These are phyloP conservation scores for Ophiocytium majus DNA, from an alignment of 352 stramenopile species.

Conservation along the genomic window DNA sequence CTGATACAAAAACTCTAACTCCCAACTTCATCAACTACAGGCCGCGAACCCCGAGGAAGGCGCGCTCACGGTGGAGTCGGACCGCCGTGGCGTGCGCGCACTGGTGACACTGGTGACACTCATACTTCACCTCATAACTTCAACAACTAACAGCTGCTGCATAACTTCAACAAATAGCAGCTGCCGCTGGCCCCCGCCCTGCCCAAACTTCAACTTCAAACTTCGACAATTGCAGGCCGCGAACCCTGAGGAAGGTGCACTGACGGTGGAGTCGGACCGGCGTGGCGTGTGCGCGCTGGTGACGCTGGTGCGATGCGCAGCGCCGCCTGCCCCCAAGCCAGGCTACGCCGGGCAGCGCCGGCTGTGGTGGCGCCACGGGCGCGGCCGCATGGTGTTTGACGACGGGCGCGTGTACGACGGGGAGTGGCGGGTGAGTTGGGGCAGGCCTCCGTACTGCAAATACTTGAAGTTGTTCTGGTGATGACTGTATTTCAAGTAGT, in stretches of 20 bases:
- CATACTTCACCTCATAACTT: no score
- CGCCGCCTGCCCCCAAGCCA: slow-evolving; percentile 17
- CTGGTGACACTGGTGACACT: slow-evolving; percentile 9
- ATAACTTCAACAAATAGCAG: no score
- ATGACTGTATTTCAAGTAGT: no score
- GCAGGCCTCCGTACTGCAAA: no score
- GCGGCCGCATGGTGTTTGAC: slow-evolving; percentile 48
- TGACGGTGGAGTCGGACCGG: slow-evolving; percentile 22
- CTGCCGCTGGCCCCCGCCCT: no score
- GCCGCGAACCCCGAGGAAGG: slow-evolving; percentile 23
- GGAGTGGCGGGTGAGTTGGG: slow-evolving; percentile 43
- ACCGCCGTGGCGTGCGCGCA: not conserved
- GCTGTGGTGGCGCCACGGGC: slow-evolving; percentile 45
- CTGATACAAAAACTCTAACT: not conserved
- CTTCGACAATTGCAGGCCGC: not conserved
- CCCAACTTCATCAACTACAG: not conserved
- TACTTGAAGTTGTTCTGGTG: no score
- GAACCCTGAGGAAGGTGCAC: slow-evolving; percentile 21
- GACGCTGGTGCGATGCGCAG: slow-evolving; percentile 16
- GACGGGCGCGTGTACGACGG: slow-evolving; percentile 50
- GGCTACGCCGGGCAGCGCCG: slow-evolving; percentile 39
- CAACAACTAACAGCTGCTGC: slow-evolving; percentile 3
- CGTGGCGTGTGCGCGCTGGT: slow-evolving; percentile 17
- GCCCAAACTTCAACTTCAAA: no score
- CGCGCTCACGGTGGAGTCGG: slow-evolving; percentile 14